Conservation (phyloP, 176 grass and related monocot genomes). For the Canna indica region DNA sequence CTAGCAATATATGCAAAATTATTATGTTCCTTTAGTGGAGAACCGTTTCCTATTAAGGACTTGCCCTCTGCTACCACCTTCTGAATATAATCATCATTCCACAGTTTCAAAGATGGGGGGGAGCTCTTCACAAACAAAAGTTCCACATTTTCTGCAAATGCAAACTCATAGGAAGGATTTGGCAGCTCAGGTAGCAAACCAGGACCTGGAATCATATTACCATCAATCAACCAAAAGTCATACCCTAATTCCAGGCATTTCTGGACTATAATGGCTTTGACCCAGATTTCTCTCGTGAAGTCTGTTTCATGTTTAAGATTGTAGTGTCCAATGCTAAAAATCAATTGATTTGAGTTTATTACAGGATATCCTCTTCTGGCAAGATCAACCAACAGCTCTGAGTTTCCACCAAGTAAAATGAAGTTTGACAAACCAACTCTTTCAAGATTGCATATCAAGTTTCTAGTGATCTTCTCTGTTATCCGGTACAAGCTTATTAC, state of each 20-base stretch:
- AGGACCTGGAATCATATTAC: constrained; percentile 63
- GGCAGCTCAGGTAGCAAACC: constrained; percentile 34
- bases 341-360: constrained; percentile 45
- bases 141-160: constrained; percentile 35
- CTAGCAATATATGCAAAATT: constrained; percentile 35
- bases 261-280: constrained; percentile 59
- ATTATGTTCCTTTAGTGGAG: constrained; percentile 16
- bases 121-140: constrained; percentile 65
- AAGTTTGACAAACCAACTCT: constrained; percentile 56
- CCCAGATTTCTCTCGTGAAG: constrained; percentile 37
- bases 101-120: constrained; percentile 42
- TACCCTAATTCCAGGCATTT: constrained; percentile 65
- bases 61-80: constrained; percentile 25
- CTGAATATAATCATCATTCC: constrained; percentile 40
- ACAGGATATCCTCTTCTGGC: constrained; percentile 78
- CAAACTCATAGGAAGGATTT: constrained; percentile 52
- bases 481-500: constrained; percentile 58
- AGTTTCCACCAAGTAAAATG: constrained; percentile 47
- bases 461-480: constrained; percentile 42
- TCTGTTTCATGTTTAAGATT: constrained; percentile 21
- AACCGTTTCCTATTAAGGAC: constrained; percentile 18
- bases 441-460: constrained; percentile 82
- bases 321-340: constrained; percentile 21
- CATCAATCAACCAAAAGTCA: constrained; percentile 64
- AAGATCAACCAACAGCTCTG: constrained; percentile 66